These are phyloP conservation scores for Liquidambar formosana DNA, from an alignment of 164 flowering plant genomes.

Conservation along the genomic window DNA sequence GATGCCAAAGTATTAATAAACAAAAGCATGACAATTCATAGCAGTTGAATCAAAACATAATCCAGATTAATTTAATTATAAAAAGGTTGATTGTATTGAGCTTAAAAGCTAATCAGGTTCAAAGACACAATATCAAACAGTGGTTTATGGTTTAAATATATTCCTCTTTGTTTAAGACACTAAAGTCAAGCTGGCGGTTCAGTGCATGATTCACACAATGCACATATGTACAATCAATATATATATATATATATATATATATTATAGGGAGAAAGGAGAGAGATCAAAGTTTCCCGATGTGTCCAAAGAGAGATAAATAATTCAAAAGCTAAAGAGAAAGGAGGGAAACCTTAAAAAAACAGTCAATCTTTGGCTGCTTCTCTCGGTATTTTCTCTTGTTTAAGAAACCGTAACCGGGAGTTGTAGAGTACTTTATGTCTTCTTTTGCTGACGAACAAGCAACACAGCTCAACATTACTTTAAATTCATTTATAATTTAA, in stretches of 20 bases:
- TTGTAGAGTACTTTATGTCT: constrained; percentile 15
- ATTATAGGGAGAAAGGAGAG: constrained; percentile 2
- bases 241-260: background rate
- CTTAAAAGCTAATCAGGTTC: constrained; percentile 8
- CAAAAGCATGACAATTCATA: background rate
- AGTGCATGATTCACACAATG: constrained; percentile 20
- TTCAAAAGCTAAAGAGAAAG: constrained; percentile 5
- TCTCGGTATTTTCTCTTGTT: constrained; percentile 6
- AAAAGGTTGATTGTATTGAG: background rate
- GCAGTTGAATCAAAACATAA: constrained; percentile 9
- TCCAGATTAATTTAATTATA: constrained; percentile 2
- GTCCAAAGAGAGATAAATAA: constrained; percentile 4
- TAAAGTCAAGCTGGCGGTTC: constrained; percentile 11
- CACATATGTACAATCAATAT: background rate
- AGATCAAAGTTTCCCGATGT: background rate
- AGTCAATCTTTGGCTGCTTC: constrained; percentile 15
- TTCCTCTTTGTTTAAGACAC: constrained; percentile 3
- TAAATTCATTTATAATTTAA: background rate
- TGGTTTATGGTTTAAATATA: constrained; percentile 2
- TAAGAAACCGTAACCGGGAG: constrained; percentile 6
- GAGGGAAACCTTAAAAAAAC: constrained; percentile 20
- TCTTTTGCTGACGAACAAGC: constrained; percentile 12
- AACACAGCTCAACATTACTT: constrained; percentile 4
- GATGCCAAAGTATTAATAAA: constrained; percentile 11
- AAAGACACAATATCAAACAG: background rate